Evolutionary conservation across 192 early-diverging fungal genomes (phyloP), one percentile per base, ranked within the genome.

Genomic region (Geranomyces michiganensis): DNA sequence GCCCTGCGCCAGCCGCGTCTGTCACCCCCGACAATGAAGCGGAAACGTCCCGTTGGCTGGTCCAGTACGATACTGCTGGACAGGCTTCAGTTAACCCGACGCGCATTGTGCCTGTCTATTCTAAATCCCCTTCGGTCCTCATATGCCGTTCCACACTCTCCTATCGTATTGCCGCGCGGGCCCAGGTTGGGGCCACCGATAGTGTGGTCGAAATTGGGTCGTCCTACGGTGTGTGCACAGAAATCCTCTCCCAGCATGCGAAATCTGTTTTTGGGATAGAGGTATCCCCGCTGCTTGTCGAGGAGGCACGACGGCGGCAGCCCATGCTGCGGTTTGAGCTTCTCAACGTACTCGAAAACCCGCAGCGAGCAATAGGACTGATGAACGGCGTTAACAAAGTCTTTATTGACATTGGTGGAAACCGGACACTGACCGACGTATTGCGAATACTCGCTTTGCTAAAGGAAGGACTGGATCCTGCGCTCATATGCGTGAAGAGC

Each of bases 171-270:
- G 48, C 55, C 15, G 67, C 67, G 27, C 48, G 67, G 19, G 56
- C 67, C 1, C 67, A 68, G 48, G 55, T 68, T 12, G 7, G n/a
- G 0, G 19, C 17, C 9, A 21, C 56, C 24, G 51, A 68, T 17
- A 8, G 12, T 9, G 67, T 68, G 19, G 67, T 47, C 8, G 67
- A 68, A 17, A 68, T 68, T 33, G 67, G 67, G 12, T 68, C 67
- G 27, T 68, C 67, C 0, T 68, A 68, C 29, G 67, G 67, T 13
- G 53, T 68, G 0, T 68, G 49, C 47, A 68, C 67, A 24, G 55
- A 68, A 24, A 68, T 68, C 19, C 55, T 68, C 21, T 24, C 67
- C 8, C 67, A 68, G 67, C 67, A 68, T 41, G 24, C 67, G 12
- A 56, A 53, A 9, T 19, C n/a, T 19, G 67, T 68, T 15, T 33